phyloP scores from a whole-genome alignment of 148 eudicot species.

The Persicaria maculosa region DNA sequence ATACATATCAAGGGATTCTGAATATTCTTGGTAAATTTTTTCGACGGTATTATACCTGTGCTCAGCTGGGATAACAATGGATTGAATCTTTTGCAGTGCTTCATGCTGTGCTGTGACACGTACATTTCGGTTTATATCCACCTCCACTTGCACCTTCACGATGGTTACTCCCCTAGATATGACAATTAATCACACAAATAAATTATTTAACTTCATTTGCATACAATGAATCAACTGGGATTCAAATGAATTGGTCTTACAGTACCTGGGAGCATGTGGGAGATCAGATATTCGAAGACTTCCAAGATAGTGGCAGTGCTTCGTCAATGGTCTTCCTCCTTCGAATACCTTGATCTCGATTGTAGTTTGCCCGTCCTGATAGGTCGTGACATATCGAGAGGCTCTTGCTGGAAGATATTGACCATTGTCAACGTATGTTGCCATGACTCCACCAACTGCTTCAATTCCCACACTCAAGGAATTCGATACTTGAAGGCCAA shows the following conservation, averaged over 20 bases:
- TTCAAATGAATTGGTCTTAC: too few species aligned
- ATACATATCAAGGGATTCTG: too few species aligned
- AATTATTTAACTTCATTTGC: too few species aligned
- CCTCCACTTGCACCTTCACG: not conserved
- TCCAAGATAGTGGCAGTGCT: not conserved
- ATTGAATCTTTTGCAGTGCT: not conserved
- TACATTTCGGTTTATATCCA: not conserved
- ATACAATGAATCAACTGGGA: too few species aligned
- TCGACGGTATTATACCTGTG: not conserved
- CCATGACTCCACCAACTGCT: not conserved
- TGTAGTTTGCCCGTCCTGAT: not conserved
- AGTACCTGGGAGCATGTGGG: not conserved
- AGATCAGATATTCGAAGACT: not conserved
- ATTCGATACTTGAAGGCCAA: not conserved
- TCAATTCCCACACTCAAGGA: not conserved
- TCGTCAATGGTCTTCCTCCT: not conserved
- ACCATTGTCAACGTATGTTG: not conserved
- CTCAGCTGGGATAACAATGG: not conserved
- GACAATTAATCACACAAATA: too few species aligned
- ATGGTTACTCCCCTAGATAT: not conserved
- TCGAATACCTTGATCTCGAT: not conserved
- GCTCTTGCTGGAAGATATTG: not conserved
- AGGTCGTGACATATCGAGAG: not conserved
- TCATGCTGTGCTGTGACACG: not conserved
- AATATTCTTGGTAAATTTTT: not conserved